A percentile compares a stretch with the other conserved stretches of the same genome.
These are phyloP conservation scores for Globisporangium cederbergense DNA, from an alignment of 352 stramenopile species.

Conservation along the genomic window DNA sequence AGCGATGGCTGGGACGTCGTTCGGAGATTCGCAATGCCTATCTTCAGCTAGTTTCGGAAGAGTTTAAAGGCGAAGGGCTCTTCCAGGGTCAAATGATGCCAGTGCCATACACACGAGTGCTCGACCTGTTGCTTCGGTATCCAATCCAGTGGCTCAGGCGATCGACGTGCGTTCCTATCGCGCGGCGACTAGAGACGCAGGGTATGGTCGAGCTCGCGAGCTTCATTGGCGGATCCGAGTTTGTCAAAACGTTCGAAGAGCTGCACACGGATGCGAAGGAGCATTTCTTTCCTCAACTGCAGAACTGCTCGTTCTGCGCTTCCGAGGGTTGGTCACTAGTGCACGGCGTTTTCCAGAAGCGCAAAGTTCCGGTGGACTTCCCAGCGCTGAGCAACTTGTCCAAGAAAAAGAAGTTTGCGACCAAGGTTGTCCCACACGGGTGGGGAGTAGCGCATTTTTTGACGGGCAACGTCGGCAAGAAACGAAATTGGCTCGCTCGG, in stretches of 20 bases:
- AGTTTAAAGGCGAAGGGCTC: conserved; percentile 38
- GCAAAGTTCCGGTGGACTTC: conserved; percentile 25
- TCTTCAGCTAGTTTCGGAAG: conserved; percentile 39
- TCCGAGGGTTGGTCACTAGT: conserved; percentile 77
- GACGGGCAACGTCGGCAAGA: conserved; percentile 34
- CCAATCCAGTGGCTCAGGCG: conserved; percentile 54
- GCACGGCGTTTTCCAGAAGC: conserved; percentile 67
- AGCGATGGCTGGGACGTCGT: conserved; percentile 42
- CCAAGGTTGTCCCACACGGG: conserved; percentile 52
- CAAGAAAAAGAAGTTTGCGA: conserved; percentile 20
- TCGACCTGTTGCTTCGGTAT: conserved; percentile 67
- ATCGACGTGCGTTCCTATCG: conserved; percentile 46
- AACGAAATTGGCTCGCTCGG: conserved; percentile 55
- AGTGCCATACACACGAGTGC: conserved; percentile 45
- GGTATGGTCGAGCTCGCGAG: conserved; percentile 43
- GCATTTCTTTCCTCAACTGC: conserved; percentile 58
- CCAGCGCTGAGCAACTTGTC: conserved; percentile 17
- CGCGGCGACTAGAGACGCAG: conserved; percentile 45
- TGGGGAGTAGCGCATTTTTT: conserved; percentile 80
- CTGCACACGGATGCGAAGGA: conserved; percentile 45
- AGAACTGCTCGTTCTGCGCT: conserved; percentile 47
- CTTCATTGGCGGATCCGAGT: conserved; percentile 64
- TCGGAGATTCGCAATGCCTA: conserved; percentile 54
- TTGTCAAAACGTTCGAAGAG: conserved; percentile 71
- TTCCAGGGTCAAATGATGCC: conserved; percentile 42